A percentile compares a stretch with the other conserved stretches of the same genome.
phyloP scores from a whole-genome alignment of 331 rosid genomes.

The Arachis monticola region DNA sequence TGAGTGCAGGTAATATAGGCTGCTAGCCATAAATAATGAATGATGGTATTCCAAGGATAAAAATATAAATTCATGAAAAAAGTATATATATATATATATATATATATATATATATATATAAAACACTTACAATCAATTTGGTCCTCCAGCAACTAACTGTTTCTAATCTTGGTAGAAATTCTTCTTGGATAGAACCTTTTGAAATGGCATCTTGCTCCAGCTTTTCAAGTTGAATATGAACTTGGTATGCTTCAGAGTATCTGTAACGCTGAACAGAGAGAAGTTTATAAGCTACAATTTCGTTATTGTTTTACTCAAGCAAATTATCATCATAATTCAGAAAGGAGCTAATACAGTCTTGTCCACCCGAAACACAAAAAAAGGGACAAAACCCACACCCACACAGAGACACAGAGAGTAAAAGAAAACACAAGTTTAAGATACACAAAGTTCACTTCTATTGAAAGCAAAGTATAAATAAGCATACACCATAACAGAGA shows the following conservation, averaged over 20 bases:
- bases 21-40: constrained; percentile 12
- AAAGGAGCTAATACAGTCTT: neutral
- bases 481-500: constrained; percentile 12
- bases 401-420: neutral
- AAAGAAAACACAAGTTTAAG: too few relatives aligned
- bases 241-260: constrained; percentile 85
- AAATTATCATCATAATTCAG: constrained; percentile 10
- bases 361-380: neutral
- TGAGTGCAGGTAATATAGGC: constrained; percentile 1
- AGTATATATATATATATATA: neutral
- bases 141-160: constrained; percentile 65
- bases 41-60: constrained; percentile 19
- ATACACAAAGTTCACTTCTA: too few relatives aligned
- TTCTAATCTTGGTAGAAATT: constrained; percentile 64
- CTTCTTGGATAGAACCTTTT: constrained; percentile 61
- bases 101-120: neutral
- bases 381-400: constrained; percentile 11
- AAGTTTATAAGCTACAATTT: constrained; percentile 37
- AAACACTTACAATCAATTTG: constrained; percentile 85
- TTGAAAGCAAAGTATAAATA: constrained; percentile 21
- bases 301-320: constrained; percentile 11
- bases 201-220: constrained; percentile 67
- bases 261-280: constrained; percentile 74
- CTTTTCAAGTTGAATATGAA: constrained; percentile 70
- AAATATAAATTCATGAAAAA: neutral